Base-by-base conservation (phyloP, 805 yeast species). In the Debaryomyces maramus region DNA sequence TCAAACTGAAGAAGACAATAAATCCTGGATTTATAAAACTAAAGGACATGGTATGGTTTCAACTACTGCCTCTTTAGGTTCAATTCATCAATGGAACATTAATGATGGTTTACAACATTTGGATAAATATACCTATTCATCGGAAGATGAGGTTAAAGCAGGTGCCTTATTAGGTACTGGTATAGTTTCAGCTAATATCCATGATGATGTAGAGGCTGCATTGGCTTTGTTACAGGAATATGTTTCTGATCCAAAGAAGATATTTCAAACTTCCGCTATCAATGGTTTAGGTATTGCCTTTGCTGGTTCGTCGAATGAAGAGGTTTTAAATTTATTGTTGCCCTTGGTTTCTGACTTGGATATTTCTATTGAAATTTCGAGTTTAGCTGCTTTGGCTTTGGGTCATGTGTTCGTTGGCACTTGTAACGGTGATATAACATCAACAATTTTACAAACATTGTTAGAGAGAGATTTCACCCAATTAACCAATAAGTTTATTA, bases 161-260 rank as follows among this genome's bases (percentile, higher is more conserved):
- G 99, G 99, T 65, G 96, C 99, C 4, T 73, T 93, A 43, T 75
- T 93, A 50, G 99, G 98, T 62, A 88, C 88, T 63, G 99, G 98
- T 62, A 77, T 93, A 34, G 83, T 88, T 5, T 87, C 95, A 20
- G 76, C 95, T 16, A 95, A 95, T 64, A 91, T 93, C 40, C 96
- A 88, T 64, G 97, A 91, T 59, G 99, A 91, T 46, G 88, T 90
- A 31, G 98, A 89, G 48, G 91, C 97, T 1, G 91, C 97, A 5
- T 73, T 88, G 45, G 81, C 95, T 20, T 68, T 93, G 50, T 75
- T 93, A 47, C 88, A 83, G 62, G 98, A 91, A 47, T 87, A 85
- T 55, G 83, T 87, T 20, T 73, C 77, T 36, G 85, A 81, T 51
- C 63, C 81, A 6, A 81, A 80, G 48, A 73, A 77, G 44, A 68